phyloP scores from a whole-genome alignment of 2,329 filamentous ascomycete species.

The Corinectria fuckeliana region DNA sequence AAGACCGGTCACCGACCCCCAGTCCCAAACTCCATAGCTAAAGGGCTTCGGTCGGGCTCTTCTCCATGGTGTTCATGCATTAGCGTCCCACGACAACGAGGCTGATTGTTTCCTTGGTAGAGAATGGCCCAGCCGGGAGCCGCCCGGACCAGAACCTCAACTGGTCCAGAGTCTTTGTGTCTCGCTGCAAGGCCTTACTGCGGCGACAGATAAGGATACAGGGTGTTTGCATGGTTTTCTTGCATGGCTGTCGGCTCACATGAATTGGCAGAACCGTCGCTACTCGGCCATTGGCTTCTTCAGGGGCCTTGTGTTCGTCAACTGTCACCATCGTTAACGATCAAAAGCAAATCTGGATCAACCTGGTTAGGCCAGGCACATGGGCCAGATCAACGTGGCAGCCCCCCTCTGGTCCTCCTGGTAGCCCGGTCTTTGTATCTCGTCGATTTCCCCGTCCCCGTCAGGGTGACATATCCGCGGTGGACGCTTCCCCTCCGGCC shows the following conservation, averaged over 20 bases:
- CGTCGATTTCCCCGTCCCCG: conserved; percentile 21
- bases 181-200: conserved; percentile 20
- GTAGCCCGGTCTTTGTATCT: conserved; percentile 25
- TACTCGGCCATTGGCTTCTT: conserved; percentile 15
- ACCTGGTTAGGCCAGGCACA: conserved; percentile 24
- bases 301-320: conserved; percentile 17
- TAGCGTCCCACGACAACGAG: conserved; percentile 23
- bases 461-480: conserved; percentile 13
- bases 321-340: conserved; percentile 19
- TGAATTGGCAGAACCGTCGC: conserved; percentile 37
- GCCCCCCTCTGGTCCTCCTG: conserved; percentile 29
- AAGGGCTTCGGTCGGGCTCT: conserved; percentile 8
- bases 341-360: conserved; percentile 28
- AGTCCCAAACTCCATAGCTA: conserved; percentile 10
- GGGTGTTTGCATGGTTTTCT: conserved; percentile 38
- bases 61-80: conserved; percentile 25
- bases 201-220: conserved; percentile 30
- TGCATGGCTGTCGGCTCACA: conserved; percentile 45
- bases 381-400: conserved; percentile 40
- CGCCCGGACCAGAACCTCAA: conserved; percentile 17
- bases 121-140: conserved; percentile 11
- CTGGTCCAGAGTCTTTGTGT: conserved; percentile 18
- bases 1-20: neutral
- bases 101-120: conserved; percentile 16
- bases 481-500: conserved; percentile 7